Base-by-base conservation (phyloP, 768 basidiomycete species). In the Naganishia friedmannii region DNA sequence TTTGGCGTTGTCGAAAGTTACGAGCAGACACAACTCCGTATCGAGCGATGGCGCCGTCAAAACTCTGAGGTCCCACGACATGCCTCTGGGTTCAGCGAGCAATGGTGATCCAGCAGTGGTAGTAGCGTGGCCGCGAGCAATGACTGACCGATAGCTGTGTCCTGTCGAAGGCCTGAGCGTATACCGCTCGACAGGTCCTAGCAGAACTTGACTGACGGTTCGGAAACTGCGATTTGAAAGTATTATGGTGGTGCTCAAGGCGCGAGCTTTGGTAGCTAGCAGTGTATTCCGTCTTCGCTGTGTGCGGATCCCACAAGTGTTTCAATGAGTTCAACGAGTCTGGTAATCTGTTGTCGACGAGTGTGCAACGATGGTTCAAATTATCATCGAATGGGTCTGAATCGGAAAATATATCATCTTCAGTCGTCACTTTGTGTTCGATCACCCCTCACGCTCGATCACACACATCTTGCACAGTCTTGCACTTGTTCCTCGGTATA, bases 1-100 rank as follows among this genome's bases (percentile, higher is more conserved):
- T 74, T 91, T 90, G 15, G 86, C 88, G 66, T 85, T 83, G 73
- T 90, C 89, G 78, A 93, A 93, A 0, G 85, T 84, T 73, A 95
- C 81, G 70, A 90, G 82, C 29, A 96, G 82, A 10, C 89, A 86
- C 0, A 93, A 89, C 73, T 92, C 88, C 0, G 93, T 90, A 82
- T 97, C 94, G 34, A 73, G 72, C 10, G 77, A 75, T 5, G 80
- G 63, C 87, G 74, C 70, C 58, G 77, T 71, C 39, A 79, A 26
- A 28, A 65, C 72, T 55, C 73, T 75, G 31, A 81, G 72, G 53
- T 73, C 73, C 78, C 77, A 81, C 21, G 32, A 65, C 73, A 73
- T 73, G 12, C 9, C 39, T 23, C 60, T 26, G 8, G 60, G n/a
- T 10, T 63, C 67, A 42, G 67, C 21, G 9, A 31, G 37, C 21